Conservation (phyloP, 768 basidiomycete genomes). For the Auricularia sp. region DNA sequence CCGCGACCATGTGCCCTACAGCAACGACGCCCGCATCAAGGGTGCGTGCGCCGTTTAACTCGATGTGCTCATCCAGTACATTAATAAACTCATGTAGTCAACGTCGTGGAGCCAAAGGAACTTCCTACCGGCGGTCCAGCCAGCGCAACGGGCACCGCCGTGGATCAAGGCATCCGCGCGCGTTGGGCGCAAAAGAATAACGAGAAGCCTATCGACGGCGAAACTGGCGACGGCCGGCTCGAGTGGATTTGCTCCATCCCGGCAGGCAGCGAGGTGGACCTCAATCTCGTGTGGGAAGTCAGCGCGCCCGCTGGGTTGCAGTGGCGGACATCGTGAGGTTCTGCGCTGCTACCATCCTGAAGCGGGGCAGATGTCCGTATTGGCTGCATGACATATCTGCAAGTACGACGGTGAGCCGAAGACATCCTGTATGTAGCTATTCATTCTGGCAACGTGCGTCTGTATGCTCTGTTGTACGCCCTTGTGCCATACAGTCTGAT, state of each 20-base stretch:
- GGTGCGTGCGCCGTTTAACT: too few relatives aligned
- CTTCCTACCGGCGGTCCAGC: constrained; percentile 28
- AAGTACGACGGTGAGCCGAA: too few relatives aligned
- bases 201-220: constrained; percentile 23
- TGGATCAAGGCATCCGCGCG: constrained; percentile 12
- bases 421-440: too few relatives aligned
- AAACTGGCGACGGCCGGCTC: constrained; percentile 32
- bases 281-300: constrained; percentile 45
- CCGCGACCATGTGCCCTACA: constrained; percentile 13
- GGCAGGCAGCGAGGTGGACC: constrained; percentile 29
- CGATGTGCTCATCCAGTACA: too few relatives aligned
- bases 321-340: constrained; percentile 4
- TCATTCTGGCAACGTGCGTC: too few relatives aligned
- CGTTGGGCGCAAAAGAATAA: constrained; percentile 17
- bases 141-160: constrained; percentile 28
- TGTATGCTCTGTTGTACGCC: too few relatives aligned
- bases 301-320: constrained; percentile 25
- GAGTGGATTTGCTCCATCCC: constrained; percentile 43
- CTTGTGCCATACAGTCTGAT: too few relatives aligned
- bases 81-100: constrained; percentile 1
- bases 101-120: constrained; percentile 11
- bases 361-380: too few relatives aligned
- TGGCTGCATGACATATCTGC: too few relatives aligned
- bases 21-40: constrained; percentile 11
- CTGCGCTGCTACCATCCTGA: too few relatives aligned